phyloP scores from a whole-genome alignment of 2,329 filamentous ascomycete species.

The Chrysoporthe austroafricana region DNA sequence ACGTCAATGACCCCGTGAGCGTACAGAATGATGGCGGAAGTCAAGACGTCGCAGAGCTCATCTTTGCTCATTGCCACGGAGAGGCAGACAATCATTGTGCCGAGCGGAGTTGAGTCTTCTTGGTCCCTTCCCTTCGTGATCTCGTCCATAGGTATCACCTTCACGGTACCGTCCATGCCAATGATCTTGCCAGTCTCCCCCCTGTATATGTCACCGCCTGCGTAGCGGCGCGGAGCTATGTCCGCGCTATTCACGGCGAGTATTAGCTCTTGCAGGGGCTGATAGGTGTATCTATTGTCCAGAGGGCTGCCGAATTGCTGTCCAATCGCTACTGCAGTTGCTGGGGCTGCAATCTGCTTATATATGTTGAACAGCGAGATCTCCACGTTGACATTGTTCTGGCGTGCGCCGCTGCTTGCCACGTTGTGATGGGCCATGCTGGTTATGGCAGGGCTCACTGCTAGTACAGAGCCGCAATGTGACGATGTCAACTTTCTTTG shows the following conservation, averaged over 20 bases:
- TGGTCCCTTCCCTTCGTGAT: too few species aligned
- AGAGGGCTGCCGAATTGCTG: background rate
- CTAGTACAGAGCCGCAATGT: background rate
- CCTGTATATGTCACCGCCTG: background rate
- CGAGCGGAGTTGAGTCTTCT: too few species aligned
- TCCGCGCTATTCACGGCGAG: background rate
- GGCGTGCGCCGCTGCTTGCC: slow-evolving; percentile 2
- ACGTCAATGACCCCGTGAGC: background rate
- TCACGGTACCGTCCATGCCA: too few species aligned
- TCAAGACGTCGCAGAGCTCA: background rate
- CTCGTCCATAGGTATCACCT: too few species aligned
- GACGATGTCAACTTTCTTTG: too few species aligned
- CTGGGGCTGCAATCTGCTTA: background rate
- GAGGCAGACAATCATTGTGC: background rate
- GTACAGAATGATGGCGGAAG: background rate
- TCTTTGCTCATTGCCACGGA: background rate
- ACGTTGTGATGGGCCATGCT: background rate
- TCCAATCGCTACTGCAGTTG: background rate
- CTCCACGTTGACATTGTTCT: slow-evolving; percentile 1
- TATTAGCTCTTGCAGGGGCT: background rate
- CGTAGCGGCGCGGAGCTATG: background rate
- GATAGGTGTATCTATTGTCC: background rate
- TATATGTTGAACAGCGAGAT: background rate
- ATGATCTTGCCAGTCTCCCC: background rate
- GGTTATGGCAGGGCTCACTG: background rate